Evolutionary conservation across 2,329 filamentous ascomycete genomes (phyloP).

Genomic region (Saccharata proteae): DNA sequence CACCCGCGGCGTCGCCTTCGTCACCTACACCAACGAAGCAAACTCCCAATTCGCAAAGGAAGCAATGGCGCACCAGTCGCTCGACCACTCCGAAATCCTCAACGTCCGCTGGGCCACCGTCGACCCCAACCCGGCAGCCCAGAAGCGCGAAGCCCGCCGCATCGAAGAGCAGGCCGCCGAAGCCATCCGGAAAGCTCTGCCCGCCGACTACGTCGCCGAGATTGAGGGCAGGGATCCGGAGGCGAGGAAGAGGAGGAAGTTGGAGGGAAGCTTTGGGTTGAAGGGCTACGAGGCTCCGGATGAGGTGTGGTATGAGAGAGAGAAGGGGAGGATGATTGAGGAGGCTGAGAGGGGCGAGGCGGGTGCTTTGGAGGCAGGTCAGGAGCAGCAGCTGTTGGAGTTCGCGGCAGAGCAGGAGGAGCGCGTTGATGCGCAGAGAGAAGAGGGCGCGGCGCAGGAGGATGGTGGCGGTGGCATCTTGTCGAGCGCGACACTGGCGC

Average conservation of each 20-base stretch:
- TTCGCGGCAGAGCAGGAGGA: constrained; percentile 27
- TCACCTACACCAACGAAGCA: constrained; percentile 82
- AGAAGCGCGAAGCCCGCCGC: constrained; percentile 75
- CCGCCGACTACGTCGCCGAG: constrained; percentile 83
- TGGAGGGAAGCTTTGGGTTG: constrained; percentile 79
- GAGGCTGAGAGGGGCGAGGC: constrained; percentile 52
- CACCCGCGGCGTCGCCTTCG: constrained; percentile 79
- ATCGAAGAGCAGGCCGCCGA: constrained; percentile 96
- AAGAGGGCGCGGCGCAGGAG: constrained; percentile 9
- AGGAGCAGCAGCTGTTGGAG: constrained; percentile 37
- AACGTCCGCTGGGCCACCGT: constrained; percentile 97
- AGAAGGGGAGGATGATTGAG: constrained; percentile 53
- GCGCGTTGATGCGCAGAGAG: constrained; percentile 9
- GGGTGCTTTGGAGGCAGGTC: constrained; percentile 47
- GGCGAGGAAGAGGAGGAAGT: constrained; percentile 74
- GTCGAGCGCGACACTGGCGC: constrained; percentile 69
- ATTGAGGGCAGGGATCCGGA: constrained; percentile 85
- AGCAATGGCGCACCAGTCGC: constrained; percentile 85
- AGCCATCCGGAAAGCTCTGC: constrained; percentile 76
- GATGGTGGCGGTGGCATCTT: constrained; percentile 54
- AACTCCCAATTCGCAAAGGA: constrained; percentile 45
- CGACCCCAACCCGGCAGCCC: constrained; percentile 89
- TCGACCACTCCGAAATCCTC: constrained; percentile 84
- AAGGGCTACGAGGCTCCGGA: constrained; percentile 91
- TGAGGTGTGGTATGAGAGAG: constrained; percentile 80